Conservation (phyloP, 192 early-diverging fungal species). For the Cetraspora pellucida region DNA sequence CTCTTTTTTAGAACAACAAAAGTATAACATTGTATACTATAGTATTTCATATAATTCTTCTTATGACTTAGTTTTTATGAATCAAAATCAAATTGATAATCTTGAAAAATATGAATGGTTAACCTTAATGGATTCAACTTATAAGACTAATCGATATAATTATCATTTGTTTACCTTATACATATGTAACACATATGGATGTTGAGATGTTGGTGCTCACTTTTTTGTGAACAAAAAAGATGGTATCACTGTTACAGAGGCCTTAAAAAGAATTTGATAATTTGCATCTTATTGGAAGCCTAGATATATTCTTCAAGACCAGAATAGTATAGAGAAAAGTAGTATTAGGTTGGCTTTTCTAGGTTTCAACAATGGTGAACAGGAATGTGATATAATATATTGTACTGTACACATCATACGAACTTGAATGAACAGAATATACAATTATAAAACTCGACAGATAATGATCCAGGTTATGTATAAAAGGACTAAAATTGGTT, state of each 20-base stretch:
- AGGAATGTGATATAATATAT: conserved; percentile 24
- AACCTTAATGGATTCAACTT: conserved; percentile 23
- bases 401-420: conserved; percentile 26
- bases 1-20: neutral
- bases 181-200: conserved; percentile 16
- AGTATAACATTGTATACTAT: too few relatives aligned
- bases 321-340: neutral
- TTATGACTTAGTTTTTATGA: too few relatives aligned
- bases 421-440: conserved; percentile 22
- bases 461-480: neutral
- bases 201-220: conserved; percentile 24
- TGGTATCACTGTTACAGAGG: conserved; percentile 4
- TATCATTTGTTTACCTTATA: conserved; percentile 32
- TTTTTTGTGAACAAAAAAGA: conserved; percentile 5
- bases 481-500: neutral
- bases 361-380: neutral
- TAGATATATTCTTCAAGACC: conserved; percentile 23
- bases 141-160: conserved; percentile 24
- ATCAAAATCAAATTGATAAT: too few relatives aligned
- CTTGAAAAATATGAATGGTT: conserved; percentile 22
- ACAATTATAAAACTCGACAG: neutral
- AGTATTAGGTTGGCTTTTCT: conserved; percentile 30
- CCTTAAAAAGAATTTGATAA: conserved; percentile 15
- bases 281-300: conserved; percentile 7
- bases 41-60: too few relatives aligned